A percentile compares a stretch with the other conserved stretches of the same genome.
Evolutionary conservation across 352 stramenopile genomes (phyloP).

Genomic region (Pythium diclinum): DNA sequence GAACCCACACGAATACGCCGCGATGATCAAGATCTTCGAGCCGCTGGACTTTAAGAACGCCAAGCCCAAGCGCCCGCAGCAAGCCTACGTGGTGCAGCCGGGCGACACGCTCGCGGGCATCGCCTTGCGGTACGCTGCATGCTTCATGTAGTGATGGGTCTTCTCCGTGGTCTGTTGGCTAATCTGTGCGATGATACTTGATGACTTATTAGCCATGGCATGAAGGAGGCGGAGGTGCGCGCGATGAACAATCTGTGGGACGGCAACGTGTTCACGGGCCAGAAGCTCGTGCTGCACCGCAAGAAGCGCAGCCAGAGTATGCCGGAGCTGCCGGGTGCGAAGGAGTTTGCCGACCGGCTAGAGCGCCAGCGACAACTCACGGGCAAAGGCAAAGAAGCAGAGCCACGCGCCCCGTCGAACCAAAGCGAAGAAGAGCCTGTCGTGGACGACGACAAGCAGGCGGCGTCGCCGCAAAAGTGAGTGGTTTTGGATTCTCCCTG

Average conservation of each 20-base stretch:
- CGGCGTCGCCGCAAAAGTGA: conserved; percentile 11
- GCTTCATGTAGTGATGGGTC: neutral
- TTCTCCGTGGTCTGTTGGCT: neutral
- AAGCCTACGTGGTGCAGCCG: conserved; percentile 38
- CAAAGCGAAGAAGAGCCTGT: conserved; percentile 23
- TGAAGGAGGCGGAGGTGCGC: conserved; percentile 48
- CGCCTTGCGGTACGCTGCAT: conserved; percentile 29
- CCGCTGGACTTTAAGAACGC: conserved; percentile 35
- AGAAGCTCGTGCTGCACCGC: conserved; percentile 41
- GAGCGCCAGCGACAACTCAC: neutral
- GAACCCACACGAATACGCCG: neutral
- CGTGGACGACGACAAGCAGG: conserved; percentile 7
- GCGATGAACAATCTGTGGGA: conserved; percentile 51
- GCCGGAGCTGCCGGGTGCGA: conserved; percentile 26
- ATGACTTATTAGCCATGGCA: conserved; percentile 40
- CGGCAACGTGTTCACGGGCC: conserved; percentile 38
- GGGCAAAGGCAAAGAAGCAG: conserved; percentile 13
- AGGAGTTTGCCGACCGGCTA: conserved; percentile 13
- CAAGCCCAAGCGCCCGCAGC: conserved; percentile 18
- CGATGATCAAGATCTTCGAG: conserved; percentile 39
- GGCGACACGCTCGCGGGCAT: conserved; percentile 47
- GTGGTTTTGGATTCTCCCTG: neutral
- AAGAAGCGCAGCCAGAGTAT: conserved; percentile 48
- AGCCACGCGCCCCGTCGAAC: conserved; percentile 9
- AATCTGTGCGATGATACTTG: neutral